Conservation (phyloP, 1,139 yeast genomes). For the Magnusiomyces paraingens region DNA sequence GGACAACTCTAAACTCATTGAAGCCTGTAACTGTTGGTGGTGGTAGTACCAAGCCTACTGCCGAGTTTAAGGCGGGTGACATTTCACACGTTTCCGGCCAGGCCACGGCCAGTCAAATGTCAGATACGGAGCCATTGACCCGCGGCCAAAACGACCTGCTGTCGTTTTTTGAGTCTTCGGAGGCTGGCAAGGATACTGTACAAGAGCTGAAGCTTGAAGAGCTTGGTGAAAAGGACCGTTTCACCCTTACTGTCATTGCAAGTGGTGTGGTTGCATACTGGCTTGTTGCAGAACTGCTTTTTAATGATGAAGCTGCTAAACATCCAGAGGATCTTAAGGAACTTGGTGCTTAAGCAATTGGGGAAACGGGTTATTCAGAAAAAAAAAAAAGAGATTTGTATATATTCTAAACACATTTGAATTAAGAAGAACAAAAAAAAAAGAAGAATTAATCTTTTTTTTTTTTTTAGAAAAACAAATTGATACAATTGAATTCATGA, state of each 20-base stretch:
- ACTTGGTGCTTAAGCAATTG: neutral
- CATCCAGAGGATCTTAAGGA: too few species aligned
- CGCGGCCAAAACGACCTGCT: conserved; percentile 8
- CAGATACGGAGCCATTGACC: conserved; percentile 13
- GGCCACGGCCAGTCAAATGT: conserved; percentile 18
- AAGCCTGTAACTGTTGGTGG: conserved; percentile 12
- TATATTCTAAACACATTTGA: too few species aligned
- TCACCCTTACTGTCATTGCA: conserved; percentile 28
- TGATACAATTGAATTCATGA: too few species aligned
- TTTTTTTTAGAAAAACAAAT: too few species aligned
- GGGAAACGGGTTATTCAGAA: neutral
- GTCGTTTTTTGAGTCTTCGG: conserved; percentile 22
- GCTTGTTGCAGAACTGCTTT: conserved; percentile 23
- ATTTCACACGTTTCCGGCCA: conserved; percentile 19
- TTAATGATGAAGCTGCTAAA: too few species aligned
- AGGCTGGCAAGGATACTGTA: conserved; percentile 15
- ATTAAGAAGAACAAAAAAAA: too few species aligned
- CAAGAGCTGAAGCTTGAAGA: conserved; percentile 12
- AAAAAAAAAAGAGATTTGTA: neutral
- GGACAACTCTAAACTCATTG: conserved; percentile 6
- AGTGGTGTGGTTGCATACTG: conserved; percentile 34
- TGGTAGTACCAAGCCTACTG: conserved; percentile 14
- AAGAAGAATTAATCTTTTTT: too few species aligned
- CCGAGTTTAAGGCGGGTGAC: conserved; percentile 23
- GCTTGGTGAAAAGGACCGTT: conserved; percentile 27